Evolutionary conservation across 2,329 filamentous ascomycete species (phyloP).

Genomic region (Ophiobolus disseminans): DNA sequence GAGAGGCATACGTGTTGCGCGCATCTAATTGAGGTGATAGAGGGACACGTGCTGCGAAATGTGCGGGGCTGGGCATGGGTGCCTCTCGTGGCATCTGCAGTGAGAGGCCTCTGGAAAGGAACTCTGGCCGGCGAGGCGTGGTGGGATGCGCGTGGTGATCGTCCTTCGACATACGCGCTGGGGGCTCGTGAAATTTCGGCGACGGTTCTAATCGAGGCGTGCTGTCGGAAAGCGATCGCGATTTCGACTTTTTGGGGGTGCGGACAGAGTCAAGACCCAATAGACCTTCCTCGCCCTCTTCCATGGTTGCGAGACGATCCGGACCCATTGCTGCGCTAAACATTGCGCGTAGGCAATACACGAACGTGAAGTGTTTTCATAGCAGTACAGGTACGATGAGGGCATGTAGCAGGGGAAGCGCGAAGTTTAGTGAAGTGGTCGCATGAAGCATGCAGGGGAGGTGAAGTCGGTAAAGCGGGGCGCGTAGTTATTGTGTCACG

Average conservation of each 20-base stretch:
- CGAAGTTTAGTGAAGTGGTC: too few relatives aligned
- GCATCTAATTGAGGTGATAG: constrained; percentile 87
- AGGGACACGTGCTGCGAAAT: constrained; percentile 67
- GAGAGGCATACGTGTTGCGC: constrained; percentile 79
- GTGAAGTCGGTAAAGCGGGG: constrained; percentile 31
- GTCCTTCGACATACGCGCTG: constrained; percentile 51
- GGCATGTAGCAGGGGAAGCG: too few relatives aligned
- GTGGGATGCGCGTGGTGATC: constrained; percentile 53
- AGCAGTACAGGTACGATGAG: too few relatives aligned
- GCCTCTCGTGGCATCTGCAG: constrained; percentile 70
- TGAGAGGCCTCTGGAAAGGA: constrained; percentile 69
- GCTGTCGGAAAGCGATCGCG: constrained; percentile 55
- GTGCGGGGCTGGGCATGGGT: constrained; percentile 55
- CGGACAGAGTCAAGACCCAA: constrained; percentile 24
- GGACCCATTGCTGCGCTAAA: constrained; percentile 31
- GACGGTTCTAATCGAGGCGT: constrained; percentile 54
- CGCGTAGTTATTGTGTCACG: constrained; percentile 30
- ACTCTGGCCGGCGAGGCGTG: constrained; percentile 74
- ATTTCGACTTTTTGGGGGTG: constrained; percentile 47
- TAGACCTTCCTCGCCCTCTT: constrained; percentile 29
- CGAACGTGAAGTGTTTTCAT: neutral
- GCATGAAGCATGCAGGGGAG: too few relatives aligned
- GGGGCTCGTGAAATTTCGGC: constrained; percentile 53
- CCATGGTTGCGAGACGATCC: constrained; percentile 19
- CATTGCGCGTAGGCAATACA: constrained; percentile 19